Base-by-base conservation (phyloP, 179 eudicot species). In the Actinidia arguta region DNA sequence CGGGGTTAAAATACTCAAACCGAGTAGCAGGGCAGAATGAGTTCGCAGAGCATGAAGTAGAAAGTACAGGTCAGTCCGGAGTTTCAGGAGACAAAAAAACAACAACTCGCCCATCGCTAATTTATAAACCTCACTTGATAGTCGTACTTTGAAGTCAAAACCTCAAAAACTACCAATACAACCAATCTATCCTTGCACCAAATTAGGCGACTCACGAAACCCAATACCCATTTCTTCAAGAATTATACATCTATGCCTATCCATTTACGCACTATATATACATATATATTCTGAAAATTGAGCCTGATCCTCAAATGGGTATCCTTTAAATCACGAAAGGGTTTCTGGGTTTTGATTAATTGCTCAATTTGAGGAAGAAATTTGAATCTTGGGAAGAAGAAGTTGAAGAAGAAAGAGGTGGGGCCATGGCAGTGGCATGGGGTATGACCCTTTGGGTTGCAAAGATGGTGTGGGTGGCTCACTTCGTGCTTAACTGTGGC, bases 361-460 rank as follows among this genome's bases (percentile, higher is more conserved):
- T 46, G 1, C 74, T 61, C 81, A 69, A 10, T 74, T 36, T 36
- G 82, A 59, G 69, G 52, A 48, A 69, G 67, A 50, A 24, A 50
- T 80, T 62, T 46, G 62, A 55, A 70, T 31, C 22, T 80, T 36
- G 67, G 79, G 75, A 52, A n/a, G n/a, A n/a, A n/a, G n/a, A n/a
- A n/a, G n/a, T n/a, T n/a, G 73, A 67, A 12, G 31, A 66, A 51
- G 59, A 63, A 4, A 66, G 69, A n/a, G n/a, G n/a, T n/a, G 17
- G 31, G 52, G 68, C 51, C 81, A 94, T 94, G 98, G 98, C 97
- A 70, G 86, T 92, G 87, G 88, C 93, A 17, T 94, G 92, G 97
- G 93, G 91, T 54, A 72, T 76, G 82, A 90, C 93, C 5, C 36
- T 92, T 47, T 92, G 92, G 90, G 83, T 95, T 80, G 88, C 88